phyloP scores from a whole-genome alignment of 768 basidiomycete genomes.

The Trametes gibbosa region DNA sequence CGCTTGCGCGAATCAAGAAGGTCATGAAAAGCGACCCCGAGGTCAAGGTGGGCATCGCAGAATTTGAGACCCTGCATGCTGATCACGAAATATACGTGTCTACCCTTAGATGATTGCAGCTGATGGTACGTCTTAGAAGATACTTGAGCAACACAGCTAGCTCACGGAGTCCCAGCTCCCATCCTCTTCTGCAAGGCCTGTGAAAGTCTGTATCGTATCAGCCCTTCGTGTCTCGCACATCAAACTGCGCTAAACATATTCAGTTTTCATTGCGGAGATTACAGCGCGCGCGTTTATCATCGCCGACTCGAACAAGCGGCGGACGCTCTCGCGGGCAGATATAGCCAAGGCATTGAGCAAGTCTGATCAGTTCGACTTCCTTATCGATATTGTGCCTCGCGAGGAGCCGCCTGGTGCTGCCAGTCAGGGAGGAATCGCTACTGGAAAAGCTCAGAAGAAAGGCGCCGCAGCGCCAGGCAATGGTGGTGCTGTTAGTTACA shows the following conservation, averaged over 20 bases:
- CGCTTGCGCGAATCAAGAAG: constrained; percentile 95
- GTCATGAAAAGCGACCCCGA: constrained; percentile 99
- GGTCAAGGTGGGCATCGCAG: constrained; percentile 68
- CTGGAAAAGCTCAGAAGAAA: constrained; percentile 24
- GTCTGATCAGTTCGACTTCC: constrained; percentile 95
- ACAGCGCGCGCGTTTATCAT: constrained; percentile 94
- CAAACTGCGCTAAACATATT: not conserved
- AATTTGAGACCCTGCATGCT: not conserved
- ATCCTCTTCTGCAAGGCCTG: constrained; percentile 98
- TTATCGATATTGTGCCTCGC: constrained; percentile 93
- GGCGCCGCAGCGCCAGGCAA: constrained; percentile 14
- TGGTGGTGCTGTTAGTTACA: not conserved
- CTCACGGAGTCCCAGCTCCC: constrained; percentile 57
- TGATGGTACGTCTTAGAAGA: constrained; percentile 57
- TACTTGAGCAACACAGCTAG: not conserved
- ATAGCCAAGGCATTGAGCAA: constrained; percentile 91
- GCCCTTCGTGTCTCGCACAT: not conserved
- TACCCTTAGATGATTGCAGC: constrained; percentile 85
- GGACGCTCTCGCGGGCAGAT: constrained; percentile 91
- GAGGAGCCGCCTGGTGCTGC: constrained; percentile 51
- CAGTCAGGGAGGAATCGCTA: not conserved
- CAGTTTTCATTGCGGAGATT: constrained; percentile 97
- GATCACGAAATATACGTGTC: constrained; percentile 27
- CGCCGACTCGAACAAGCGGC: constrained; percentile 92
- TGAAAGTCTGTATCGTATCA: constrained; percentile 78